phyloP scores from a whole-genome alignment of 129 eudicot genomes.

The Silybum marianum region DNA sequence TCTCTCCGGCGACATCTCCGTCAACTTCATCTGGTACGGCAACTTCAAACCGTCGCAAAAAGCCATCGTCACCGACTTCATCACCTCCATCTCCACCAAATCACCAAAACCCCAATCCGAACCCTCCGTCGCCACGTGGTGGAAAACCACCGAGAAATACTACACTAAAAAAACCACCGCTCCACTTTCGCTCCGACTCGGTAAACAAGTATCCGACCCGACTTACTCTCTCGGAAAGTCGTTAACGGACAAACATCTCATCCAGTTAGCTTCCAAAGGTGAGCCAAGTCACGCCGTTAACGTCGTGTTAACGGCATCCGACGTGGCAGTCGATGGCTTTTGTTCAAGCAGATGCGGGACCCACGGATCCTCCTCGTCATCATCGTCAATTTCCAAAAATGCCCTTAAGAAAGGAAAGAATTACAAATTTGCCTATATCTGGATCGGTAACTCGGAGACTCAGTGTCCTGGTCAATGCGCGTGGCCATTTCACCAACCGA shows the following conservation, averaged over 20 bases:
- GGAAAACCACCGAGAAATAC: constrained; percentile 45
- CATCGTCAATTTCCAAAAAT: background rate
- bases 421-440: constrained; percentile 41
- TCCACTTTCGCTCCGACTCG: constrained; percentile 20
- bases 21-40: constrained; percentile 52
- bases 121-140: constrained; percentile 63
- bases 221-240: constrained; percentile 47
- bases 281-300: constrained; percentile 41
- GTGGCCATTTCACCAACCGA: constrained; percentile 68
- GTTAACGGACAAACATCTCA: constrained; percentile 31
- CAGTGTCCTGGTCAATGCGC: constrained; percentile 68
- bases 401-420: constrained; percentile 24
- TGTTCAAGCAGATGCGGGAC: constrained; percentile 62
- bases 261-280: constrained; percentile 42
- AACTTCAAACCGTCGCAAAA: constrained; percentile 36
- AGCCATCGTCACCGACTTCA: constrained; percentile 39
- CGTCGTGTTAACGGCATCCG: constrained; percentile 53
- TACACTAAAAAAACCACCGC: constrained; percentile 1
- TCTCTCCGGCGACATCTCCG: constrained; percentile 58
- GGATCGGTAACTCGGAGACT: constrained; percentile 59
- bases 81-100: constrained; percentile 32
- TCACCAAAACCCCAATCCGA: background rate
- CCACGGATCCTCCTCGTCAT: constrained; percentile 34
- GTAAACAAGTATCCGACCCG: constrained; percentile 45
- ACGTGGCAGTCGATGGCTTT: constrained; percentile 52